Evolutionary conservation across 306 rosid species (phyloP), one percentile per base, ranked within the genome.

Genomic region (Oxytropis ochrocephala): DNA sequence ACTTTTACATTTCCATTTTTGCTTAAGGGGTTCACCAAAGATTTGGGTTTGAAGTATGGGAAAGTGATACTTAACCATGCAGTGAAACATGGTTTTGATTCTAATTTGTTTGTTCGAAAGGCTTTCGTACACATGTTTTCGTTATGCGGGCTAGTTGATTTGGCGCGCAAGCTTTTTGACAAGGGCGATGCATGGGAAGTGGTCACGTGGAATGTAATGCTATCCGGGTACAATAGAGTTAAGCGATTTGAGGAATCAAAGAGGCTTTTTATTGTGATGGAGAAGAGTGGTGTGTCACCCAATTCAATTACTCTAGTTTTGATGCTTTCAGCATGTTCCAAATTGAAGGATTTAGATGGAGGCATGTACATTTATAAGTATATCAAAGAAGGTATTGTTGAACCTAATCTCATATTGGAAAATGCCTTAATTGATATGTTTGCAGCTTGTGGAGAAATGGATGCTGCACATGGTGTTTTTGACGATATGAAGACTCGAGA

Each of bases 371-470:
- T 84, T 41, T 80, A 78, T 64, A 51, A 68, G 48, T 84, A 75
- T 30, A 46, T 90, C 49, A 71, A 75, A 43, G 80, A 75, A 47
- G 67, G 82, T 62, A 65, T 63, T 59, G 70, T 88, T 29, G 84
- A 88, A 69, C 65, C 81, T 39, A 80, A 57, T 81, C 81, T 88
- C 58, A 78, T 78, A 64, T 21, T 90, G 79, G 88, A 85, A 77
- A 93, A 88, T 79, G 94, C 96, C 71, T 75, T 88, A 63, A 76
- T 90, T 51, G 96, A 80, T 67, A 83, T 90, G 96, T 93, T 85
- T 79, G 86, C 89, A 54, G 77, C 89, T 69, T 88, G 96, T 64
- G 97, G 90, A 67, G 80, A 82, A 69, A 88, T 88, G 91, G 79
- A 77, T 73, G 70, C 67, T 50, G 92, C 96, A 12, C 81, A 63